Evolutionary conservation across 2,329 filamentous ascomycete species (phyloP), one percentile per base, ranked within the genome.

Genomic region (Pseudophaeomoniella oleicola): DNA sequence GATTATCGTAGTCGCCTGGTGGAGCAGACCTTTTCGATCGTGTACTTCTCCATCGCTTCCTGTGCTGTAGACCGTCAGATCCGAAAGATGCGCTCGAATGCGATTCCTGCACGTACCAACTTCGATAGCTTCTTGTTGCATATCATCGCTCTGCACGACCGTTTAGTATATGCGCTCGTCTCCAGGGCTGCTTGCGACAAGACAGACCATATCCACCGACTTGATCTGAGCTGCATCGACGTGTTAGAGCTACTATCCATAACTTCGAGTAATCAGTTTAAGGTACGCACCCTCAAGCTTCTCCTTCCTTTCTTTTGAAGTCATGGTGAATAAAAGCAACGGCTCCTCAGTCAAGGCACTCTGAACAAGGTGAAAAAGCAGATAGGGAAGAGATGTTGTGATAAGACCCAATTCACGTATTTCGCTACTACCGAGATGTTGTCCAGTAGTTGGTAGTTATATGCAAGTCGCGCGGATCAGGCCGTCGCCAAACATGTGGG

Each of bases 101-200:
- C 13, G n/a, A n/a, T n/a, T n/a, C n/a, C n/a, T n/a, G n/a, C n/a
- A 34, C 86, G 49, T 77, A 94, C 88, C 86, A 56, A 94, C 81
- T 74, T 94, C 85, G 53, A 98, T 83, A 33, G 80, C 84, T 63
- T 96, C 88, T 52, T 83, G 75, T 56, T 94, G 86, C 90, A 98
- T 94, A 52, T 94, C 87, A 41, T 96, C 88, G 52, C 80, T 88
- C 90, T 96, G 56, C 49, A 32, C 35, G 22, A 34, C n/a, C 43
- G 47, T 30, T 42, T 36, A 46, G 48, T 39, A 37, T 43, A 37
- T 38, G 37, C 38, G 39, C 39, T 39, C 32, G 17, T 16, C n/a
- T 39, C 41, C 37, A 29, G 32, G 37, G 17, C 39, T 39, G 34
- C 16, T 38, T 16, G 19, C 37, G 32, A 35, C 33, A 37, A n/a